Base-by-base conservation (phyloP, 108 stramenopile species). In the Cyclotella baltica region DNA sequence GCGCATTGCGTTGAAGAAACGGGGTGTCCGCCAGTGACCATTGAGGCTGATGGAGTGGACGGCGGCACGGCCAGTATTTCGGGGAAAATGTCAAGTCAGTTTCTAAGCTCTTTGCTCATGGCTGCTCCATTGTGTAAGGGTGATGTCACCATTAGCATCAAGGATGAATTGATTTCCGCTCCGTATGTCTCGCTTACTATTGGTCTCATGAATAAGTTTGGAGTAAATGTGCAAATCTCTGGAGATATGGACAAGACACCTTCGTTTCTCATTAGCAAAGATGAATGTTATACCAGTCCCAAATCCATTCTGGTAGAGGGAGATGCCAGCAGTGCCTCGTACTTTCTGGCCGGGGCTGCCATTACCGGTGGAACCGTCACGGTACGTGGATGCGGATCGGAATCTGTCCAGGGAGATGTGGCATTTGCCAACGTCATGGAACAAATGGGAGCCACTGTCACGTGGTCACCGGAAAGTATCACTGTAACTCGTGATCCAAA, bases 1-100 rank as follows among this genome's bases (percentile, higher is more conserved):
- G 92, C 96, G 5, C 50, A 72, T 19, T 97, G 97, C 85, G 93
- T 93, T 19, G 85, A 90, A 48, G 88, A 86, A 23, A 93, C 94
- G 16, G 97, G 97, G 55, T 98, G 96, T 73, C 98, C 97, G 50
- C 97, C 98, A 0, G 97, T 98, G 40, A 93, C 78, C 18, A 97
- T 96, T 73, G 80, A 87, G 56, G 92, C 90, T 28, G 79, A 89
- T 48, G 83, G 87, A 22, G 59, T 95, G 27, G 63, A 80, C 40
- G 92, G 89, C 1, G 94, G 89, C 36, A 79, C 78, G 85, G 86
- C 92, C 18, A 77, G 85, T 16, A 97, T 99, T 70, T 91, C 93
- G 62, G 98, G 98, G 35, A 96, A 98, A 79, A 99, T 98, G 92
- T 97, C 96, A n/a, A 92, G 91, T 18, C 98, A 98, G 75, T 98